Evolutionary conservation across 2,329 filamentous ascomycete genomes (phyloP).

Genomic region (Claviceps sp.): DNA sequence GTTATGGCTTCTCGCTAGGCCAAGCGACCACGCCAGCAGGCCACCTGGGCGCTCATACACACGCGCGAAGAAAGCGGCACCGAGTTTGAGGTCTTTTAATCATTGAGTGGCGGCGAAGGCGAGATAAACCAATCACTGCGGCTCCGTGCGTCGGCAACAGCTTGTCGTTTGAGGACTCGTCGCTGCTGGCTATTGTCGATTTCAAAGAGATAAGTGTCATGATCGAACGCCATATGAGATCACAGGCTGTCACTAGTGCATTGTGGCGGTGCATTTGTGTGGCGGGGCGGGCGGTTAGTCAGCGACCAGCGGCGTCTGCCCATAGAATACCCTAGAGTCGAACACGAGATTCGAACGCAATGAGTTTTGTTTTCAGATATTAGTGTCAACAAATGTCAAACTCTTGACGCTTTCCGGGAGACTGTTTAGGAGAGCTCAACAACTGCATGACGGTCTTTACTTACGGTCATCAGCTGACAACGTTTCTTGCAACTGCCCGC

Average conservation of each 20-base stretch:
- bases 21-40: too few species aligned
- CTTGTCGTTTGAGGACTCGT: not conserved
- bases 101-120: not conserved
- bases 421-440: too few species aligned
- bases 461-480: too few species aligned
- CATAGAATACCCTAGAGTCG: not conserved
- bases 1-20: too few species aligned
- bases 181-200: not conserved
- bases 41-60: not conserved
- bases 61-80: not conserved
- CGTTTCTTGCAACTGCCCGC: too few species aligned
- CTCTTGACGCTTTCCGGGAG: too few species aligned
- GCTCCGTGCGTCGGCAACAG: not conserved
- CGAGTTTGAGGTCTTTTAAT: not conserved
- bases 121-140: not conserved
- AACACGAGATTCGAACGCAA: too few species aligned
- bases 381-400: too few species aligned
- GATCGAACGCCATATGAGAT: slow-evolving; percentile 1
- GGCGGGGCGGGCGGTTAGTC: not conserved
- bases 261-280: not conserved
- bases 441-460: too few species aligned
- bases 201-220: slow-evolving; percentile 1
- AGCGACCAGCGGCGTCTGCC: not conserved
- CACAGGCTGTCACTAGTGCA: not conserved
- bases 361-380: too few species aligned